Evolutionary conservation across 169 alveolate species (phyloP).

Genomic region (Cryptosporidium sp.): DNA sequence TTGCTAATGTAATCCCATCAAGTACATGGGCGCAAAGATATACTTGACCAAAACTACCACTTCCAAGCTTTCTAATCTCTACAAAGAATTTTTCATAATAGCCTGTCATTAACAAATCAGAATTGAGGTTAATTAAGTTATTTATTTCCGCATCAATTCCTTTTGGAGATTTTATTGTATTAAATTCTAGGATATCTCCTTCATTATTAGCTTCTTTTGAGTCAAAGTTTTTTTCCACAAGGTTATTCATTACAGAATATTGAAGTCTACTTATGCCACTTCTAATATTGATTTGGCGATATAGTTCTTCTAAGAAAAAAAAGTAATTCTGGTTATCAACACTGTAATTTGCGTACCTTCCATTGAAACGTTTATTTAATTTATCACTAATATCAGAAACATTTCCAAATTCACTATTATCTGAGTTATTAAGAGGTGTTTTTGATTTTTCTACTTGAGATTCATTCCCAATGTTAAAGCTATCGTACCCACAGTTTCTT

Average conservation of each 20-base stretch:
- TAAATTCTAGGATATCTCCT: constrained; percentile 24
- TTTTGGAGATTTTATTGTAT: constrained; percentile 11
- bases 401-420: neutral
- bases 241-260: constrained; percentile 18
- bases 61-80: constrained; percentile 83
- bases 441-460: neutral
- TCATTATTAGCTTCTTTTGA: neutral
- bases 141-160: neutral
- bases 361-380: constrained; percentile 5
- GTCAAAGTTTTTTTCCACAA: neutral
- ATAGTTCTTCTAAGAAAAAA: constrained; percentile 64
- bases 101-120: constrained; percentile 84
- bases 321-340: constrained; percentile 63
- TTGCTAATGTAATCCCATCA: constrained; percentile 84
- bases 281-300: constrained; percentile 49
- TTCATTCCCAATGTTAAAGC: neutral
- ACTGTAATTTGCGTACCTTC: neutral
- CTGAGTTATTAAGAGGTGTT: neutral
- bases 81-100: constrained; percentile 83
- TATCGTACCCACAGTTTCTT: neutral
- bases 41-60: constrained; percentile 86
- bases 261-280: constrained; percentile 19
- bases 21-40: constrained; percentile 84
- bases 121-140: constrained; percentile 47
- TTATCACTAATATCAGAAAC: neutral